Evolutionary conservation across 2,329 filamentous ascomycete species (phyloP), one percentile per base, ranked within the genome.

Genomic region (Aurifilum marmelostoma): DNA sequence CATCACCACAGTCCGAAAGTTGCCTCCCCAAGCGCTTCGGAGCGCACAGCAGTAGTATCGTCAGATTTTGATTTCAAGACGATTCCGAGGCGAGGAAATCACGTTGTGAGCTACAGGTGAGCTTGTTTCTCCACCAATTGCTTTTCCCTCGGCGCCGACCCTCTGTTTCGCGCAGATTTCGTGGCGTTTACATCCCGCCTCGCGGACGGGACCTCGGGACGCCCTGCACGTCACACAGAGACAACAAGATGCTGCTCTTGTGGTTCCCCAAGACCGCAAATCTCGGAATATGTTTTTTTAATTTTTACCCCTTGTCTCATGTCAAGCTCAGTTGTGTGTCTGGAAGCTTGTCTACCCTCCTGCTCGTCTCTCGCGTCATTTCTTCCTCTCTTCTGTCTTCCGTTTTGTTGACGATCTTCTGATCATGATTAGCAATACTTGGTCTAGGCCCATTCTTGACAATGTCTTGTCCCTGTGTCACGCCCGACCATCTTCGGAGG

Each of bases 71-170:
- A 29, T 60, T 60, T 52, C 39, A 29, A 14, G 37, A 37, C 29
- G 56, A 24, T 11, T 7, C 32, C 34, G 34, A 8, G n/a, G 9
- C 37, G 21, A 61, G n/a, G 4, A 5, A 47, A n/a, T 18, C 11
- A 18, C 39, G 12, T 27, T 11, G 8, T 11, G 4, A 47, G 43
- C 39, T 18, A 27, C 41, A 18, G 21, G 24, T 29, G 27, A 14
- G 4, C 32, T n/a, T 39, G 4, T 67, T 70, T 68, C 62, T 65
- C 68, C 68, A 70, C 68, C 68, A 70, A 70, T 70, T 70, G 32
- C 58, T 65, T 50, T 32, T 47, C 8, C 34, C 39, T 43, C 58
- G 66, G 34, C 32, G 47, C 68, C n/a, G 50, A 63, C 43, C 7
- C 18, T n/a, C 7, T 47, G 18, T 21, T 18, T 43, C 16, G 16